phyloP scores from a whole-genome alignment of 306 rosid genomes.

The Coriaria nepalensis region DNA sequence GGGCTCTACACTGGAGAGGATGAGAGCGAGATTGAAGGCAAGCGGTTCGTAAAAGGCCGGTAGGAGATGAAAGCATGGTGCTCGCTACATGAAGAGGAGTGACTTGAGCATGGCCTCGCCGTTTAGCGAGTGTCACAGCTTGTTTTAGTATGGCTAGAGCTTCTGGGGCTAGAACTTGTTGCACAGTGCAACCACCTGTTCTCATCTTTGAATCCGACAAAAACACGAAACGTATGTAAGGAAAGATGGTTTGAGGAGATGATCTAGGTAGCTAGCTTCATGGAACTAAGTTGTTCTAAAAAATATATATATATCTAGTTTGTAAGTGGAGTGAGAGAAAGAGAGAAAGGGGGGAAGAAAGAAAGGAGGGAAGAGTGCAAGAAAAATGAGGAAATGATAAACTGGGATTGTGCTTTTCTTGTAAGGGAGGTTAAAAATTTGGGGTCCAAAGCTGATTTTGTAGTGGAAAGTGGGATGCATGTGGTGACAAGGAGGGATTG shows the following conservation, averaged over 20 bases:
- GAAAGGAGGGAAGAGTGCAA: no score
- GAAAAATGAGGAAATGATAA: no score
- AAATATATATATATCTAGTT: no score
- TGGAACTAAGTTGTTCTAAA: no score
- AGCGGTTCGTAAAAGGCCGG: constrained; percentile 4
- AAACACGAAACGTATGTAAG: no score
- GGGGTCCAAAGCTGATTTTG: constrained; percentile 87
- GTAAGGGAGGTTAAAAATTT: constrained; percentile 60
- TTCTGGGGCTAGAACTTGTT: constrained; percentile 15
- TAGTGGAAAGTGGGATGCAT: constrained; percentile 96
- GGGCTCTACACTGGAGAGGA: constrained; percentile 15
- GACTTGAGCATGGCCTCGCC: constrained; percentile 12
- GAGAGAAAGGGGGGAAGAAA: background rate
- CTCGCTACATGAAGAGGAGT: constrained; percentile 15
- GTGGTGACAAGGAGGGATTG: constrained; percentile 24
- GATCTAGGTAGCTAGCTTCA: no score
- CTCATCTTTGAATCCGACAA: constrained; percentile 6
- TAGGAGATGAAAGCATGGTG: constrained; percentile 6
- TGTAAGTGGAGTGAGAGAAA: background rate
- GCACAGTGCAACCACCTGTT: constrained; percentile 10
- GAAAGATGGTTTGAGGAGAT: no score
- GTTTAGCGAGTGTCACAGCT: constrained; percentile 4
- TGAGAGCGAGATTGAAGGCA: constrained; percentile 11
- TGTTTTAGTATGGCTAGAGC: constrained; percentile 12
- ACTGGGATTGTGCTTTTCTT: constrained; percentile 66